These are phyloP conservation scores for Epichloe typhina DNA, from an alignment of 2,329 filamentous ascomycete species.

Conservation along the genomic window DNA sequence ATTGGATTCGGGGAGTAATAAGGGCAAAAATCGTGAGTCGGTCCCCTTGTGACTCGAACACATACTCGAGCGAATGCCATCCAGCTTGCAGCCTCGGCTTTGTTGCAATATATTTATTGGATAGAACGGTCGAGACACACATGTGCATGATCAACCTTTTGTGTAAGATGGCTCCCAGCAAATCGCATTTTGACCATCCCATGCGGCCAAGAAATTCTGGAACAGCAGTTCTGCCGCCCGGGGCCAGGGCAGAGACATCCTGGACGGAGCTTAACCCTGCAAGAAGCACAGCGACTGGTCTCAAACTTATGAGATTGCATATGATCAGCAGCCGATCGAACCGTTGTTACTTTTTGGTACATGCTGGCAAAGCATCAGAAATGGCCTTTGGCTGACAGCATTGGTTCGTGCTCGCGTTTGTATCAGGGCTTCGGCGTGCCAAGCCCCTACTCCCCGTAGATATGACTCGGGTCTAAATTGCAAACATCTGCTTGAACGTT, in stretches of 20 bases:
- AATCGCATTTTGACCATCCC: not conserved
- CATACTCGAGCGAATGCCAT: not conserved
- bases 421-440: not conserved
- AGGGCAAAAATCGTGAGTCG: not conserved
- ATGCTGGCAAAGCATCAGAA: not conserved
- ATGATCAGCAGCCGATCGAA: not conserved
- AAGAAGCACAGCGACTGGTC: not conserved
- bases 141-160: not conserved
- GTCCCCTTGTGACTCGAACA: not conserved
- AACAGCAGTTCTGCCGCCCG: no score
- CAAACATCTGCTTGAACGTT: not conserved
- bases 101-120: not conserved
- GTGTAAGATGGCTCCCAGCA: not conserved
- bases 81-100: not conserved
- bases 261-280: not conserved
- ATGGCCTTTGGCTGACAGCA: not conserved
- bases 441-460: not conserved
- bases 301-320: not conserved
- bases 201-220: no score
- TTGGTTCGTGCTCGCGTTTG: not conserved
- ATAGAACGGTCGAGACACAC: no score
- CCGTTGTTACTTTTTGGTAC: slow-evolving; percentile 2
- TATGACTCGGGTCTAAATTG: not conserved
- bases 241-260: not conserved
- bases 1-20: no score